Evolutionary conservation across 164 flowering plant species (phyloP), one percentile per base, ranked within the genome.

Genomic region (Malania oleifera): DNA sequence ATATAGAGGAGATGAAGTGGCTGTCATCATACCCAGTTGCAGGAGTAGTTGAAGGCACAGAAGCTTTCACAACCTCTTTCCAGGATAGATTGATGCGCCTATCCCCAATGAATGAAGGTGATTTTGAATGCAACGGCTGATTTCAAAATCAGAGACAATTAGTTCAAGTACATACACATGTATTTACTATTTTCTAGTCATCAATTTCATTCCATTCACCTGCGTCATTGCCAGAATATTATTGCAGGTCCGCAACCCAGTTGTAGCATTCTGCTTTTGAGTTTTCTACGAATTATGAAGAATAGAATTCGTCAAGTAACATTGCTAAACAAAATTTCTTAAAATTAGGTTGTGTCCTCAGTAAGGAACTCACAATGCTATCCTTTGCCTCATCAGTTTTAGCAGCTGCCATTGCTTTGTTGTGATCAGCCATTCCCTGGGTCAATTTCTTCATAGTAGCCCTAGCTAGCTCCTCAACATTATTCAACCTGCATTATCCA

Each of bases 191-290:
- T 60, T n/a, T n/a, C n/a, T n/a, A n/a, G 6, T 25, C n/a, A 40
- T 8, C 24, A 24, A 27, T 12, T 14, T 22, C 28, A 1, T 18
- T 60, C 28, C 50, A 19, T 54, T 66, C 25, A 93, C 99, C 89
- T 86, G 85, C 45, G 97, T 75, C 98, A 89, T 92, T 26, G 89
- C 78, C 60, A 89, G 74, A 54, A 92, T 92, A 72, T 92, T 89
- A 72, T 87, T 89, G 78, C 96, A 93, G 31, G 95, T 87, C 22
- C 88, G 73, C 74, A 93, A 67, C 19, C 96, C 97, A 57, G 84
- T 78, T 23, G 91, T 83, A 13, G 95, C 69, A 58, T 86, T 86
- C 76, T 81, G 91, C 63, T 81, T 82, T 57, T 87, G 74, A 47
- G 75, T 61, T 83, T 82, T 93, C 98, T 93, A 85, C 71, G 75